Base-by-base conservation (phyloP, 2,329 filamentous ascomycete species). In the Botryotinia globosa region DNA sequence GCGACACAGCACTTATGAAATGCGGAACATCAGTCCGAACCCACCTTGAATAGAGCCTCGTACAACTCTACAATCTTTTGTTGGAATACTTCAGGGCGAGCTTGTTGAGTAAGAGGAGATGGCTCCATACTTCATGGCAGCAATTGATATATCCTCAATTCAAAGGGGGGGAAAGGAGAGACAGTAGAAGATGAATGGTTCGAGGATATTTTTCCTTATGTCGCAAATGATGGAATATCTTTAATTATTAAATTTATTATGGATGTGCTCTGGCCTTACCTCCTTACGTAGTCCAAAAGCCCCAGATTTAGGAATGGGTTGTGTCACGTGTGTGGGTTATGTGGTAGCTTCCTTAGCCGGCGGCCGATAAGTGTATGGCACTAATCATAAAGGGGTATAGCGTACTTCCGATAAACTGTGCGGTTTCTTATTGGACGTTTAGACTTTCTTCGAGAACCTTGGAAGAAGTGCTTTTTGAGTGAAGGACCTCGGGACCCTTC, bases 11-110 rank as follows among this genome's bases (percentile, higher is more conserved):
- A 16, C 39, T 72, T 12, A 72, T 37, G 58, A 56, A 51, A 66
- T 32, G 73, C 32, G n/a, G 51, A 32, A 70, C 61, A 48, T 64
- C n/a, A 70, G n/a, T 12, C 14, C 67, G n/a, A 71, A 72, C 77
- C 69, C 69, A 91, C 89, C 88, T 90, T 89, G 85, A 98, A 95
- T 32, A 98, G 85, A 76, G 89, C 87, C 79, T 94, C 89, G 83
- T 99, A 99, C 69, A 98, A 89, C 82, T 92, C 88, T 74, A 97
- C 92, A 77, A 99, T 93, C 85, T 99, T 99, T 71, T 93, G 95
- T 83, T 97, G 92, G 81, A 99, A 98, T 58, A 91, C 89, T 82
- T 97, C 92, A 71, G 95, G 96, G 79, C 94, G 89, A 83, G 90
- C 89, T 86, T 98, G 94, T 83, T 97, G 94, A 73, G 94, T 97